Base-by-base conservation (phyloP, 2,329 filamentous ascomycete genomes). In the Zasmidium angulare region DNA sequence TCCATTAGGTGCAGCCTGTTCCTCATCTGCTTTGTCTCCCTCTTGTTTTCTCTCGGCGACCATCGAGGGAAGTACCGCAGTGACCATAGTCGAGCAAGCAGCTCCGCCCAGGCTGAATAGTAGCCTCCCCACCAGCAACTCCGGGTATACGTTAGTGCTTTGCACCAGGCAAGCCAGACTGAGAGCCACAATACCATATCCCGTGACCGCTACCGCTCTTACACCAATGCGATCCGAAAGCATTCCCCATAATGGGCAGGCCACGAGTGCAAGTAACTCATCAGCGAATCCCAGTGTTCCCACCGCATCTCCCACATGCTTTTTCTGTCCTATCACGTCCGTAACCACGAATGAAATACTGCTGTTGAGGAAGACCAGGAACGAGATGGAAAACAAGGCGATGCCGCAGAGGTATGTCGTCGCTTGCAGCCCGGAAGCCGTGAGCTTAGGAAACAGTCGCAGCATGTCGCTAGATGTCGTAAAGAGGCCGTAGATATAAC, bases 61-160 rank as follows among this genome's bases (percentile, higher is more conserved):
- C 76, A 89, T 86, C 24, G 82, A 87, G 1, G 95, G 95, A 22
- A 99, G 81, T 49, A 96, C 91, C 2, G 95, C 95, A 9, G 95
- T 98, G 20, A 99, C 95, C 95, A 99, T 99, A 1, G 95, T 98
- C 14, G 92, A 75, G 36, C 79, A 81, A 21, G 93, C 95, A n/a
- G 93, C 92, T 20, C 90, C 95, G 22, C 95, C 95, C 19, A 97
- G 68, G 66, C 93, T 95, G 76, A 99, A 99, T 56, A 96, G 79
- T 53, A 98, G 80, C 65, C 95, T 84, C 56, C 90, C 92, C 46
- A 97, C 78, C 56, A 98, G 79, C 66, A 99, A 80, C 73, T 96
- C 88, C 10, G 95, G 93, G 76, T 96, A 97, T 9, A 97, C 86
- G 76, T 93, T 91, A 66, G 80, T 82, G 24, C 91, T 91, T 80